These are phyloP conservation scores for Thozetella sp. DNA, from an alignment of 495 filamentous ascomycete genomes.

Conservation along the genomic window DNA sequence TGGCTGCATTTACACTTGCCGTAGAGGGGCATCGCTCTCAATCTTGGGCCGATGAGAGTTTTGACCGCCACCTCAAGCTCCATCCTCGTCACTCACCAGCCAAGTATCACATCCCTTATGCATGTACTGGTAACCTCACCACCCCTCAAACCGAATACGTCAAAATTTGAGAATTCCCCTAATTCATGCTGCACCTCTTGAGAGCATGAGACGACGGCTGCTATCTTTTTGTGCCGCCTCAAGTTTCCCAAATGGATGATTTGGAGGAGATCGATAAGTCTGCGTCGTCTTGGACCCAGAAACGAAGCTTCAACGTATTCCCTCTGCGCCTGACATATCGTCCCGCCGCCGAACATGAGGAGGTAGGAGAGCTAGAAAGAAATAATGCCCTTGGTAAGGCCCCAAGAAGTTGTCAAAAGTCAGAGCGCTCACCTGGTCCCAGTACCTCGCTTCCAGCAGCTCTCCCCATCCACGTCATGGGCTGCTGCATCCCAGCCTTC, in stretches of 20 bases:
- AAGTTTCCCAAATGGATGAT: not conserved
- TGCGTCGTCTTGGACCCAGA: not conserved
- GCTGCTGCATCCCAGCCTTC: slow-evolving; percentile 16
- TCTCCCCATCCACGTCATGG: slow-evolving; percentile 38
- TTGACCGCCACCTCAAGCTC: no score
- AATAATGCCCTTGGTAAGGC: slow-evolving; percentile 15
- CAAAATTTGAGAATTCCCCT: no score
- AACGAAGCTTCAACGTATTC: not conserved
- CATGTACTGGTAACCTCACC: no score
- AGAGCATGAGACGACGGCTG: not conserved
- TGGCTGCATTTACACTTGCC: no score
- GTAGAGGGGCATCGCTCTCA: no score
- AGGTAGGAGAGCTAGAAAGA: slow-evolving; percentile 16
- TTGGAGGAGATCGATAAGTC: not conserved
- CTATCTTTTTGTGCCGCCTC: not conserved
- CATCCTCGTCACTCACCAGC: no score
- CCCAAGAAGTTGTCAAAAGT: slow-evolving; percentile 13
- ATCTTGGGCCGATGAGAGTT: no score
- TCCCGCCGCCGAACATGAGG: not conserved
- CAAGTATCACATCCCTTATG: no score
- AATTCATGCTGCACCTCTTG: no score
- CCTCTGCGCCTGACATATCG: not conserved
- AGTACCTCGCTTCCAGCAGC: slow-evolving; percentile 40
- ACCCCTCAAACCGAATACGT: no score
- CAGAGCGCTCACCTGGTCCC: slow-evolving; percentile 7